Evolutionary conservation across 306 rosid species (phyloP).

Genomic region (Begonia peltatifolia): DNA sequence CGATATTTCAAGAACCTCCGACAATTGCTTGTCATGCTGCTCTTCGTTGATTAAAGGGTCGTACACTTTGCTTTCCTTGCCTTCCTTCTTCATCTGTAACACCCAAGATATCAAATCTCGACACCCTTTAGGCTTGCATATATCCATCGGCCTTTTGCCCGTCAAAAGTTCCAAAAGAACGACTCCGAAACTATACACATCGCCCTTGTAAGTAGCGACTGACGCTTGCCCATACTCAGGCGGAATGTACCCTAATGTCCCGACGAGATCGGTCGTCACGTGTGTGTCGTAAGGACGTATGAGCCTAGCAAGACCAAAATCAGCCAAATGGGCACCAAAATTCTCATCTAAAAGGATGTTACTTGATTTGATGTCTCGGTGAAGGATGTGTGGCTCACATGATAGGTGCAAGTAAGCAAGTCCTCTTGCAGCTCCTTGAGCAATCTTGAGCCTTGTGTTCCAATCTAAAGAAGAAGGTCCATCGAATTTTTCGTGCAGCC

Average conservation of each 20-base stretch:
- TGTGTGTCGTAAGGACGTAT: conserved; percentile 65
- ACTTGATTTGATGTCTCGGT: conserved; percentile 67
- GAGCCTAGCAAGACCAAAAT: conserved; percentile 68
- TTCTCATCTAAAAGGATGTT: conserved; percentile 58
- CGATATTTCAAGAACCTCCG: conserved; percentile 46
- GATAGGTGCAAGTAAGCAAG: conserved; percentile 61
- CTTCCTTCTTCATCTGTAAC: conserved; percentile 50
- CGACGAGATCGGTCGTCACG: conserved; percentile 65
- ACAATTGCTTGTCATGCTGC: conserved; percentile 42
- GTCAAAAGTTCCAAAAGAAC: conserved; percentile 78
- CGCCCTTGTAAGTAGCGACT: conserved; percentile 59
- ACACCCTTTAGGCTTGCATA: conserved; percentile 56
- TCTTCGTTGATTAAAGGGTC: conserved; percentile 49
- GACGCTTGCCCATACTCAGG: conserved; percentile 70
- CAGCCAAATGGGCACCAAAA: conserved; percentile 67
- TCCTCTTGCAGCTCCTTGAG: conserved; percentile 59
- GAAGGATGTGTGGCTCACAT: conserved; percentile 61
- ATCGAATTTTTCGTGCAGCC: conserved; percentile 63
- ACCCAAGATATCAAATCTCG: conserved; percentile 65
- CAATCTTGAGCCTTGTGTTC: conserved; percentile 61
- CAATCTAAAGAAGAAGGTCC: conserved; percentile 37
- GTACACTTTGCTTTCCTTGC: conserved; percentile 44
- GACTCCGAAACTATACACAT: conserved; percentile 72
- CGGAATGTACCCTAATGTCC: conserved; percentile 74
- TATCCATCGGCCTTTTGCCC: conserved; percentile 60